A percentile compares a stretch with the other conserved stretches of the same genome.
Evolutionary conservation across 768 basidiomycete species (phyloP).

Genomic region (Guyanaporus albipodus): DNA sequence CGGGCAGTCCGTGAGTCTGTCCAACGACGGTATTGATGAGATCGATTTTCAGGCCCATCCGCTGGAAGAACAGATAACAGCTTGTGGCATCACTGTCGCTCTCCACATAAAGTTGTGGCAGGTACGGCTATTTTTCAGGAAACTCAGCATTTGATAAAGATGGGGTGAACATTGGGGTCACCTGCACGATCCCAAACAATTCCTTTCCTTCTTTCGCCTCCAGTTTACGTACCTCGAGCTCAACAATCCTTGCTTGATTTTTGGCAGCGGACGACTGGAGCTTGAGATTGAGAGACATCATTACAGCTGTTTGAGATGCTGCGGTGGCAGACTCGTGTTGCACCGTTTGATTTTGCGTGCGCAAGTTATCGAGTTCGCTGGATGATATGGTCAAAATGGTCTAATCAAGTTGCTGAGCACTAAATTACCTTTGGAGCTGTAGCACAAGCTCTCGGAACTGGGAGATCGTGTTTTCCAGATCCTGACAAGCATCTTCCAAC

Average conservation of each 20-base stretch:
- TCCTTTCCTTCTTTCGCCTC: conserved; percentile 83
- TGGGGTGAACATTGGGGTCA: conserved; percentile 22
- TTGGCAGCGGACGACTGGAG: conserved; percentile 88
- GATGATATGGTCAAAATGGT: conserved; percentile 2
- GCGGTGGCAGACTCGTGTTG: conserved; percentile 80
- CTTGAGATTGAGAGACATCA: conserved; percentile 93
- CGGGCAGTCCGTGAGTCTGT: conserved; percentile 79
- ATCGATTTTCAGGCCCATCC: conserved; percentile 82
- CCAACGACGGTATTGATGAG: conserved; percentile 81
- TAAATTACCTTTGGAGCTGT: conserved; percentile 68
- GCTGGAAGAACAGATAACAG: conserved; percentile 90
- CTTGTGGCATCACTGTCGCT: conserved; percentile 85
- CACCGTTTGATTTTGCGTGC: conserved; percentile 80
- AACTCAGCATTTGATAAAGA: conserved; percentile 1
- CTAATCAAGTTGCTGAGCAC: conserved; percentile 1
- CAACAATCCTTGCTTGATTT: conserved; percentile 85
- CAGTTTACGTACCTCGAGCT: conserved; percentile 81
- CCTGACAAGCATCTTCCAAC: conserved; percentile 76
- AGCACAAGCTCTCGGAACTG: conserved; percentile 93
- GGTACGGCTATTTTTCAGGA: conserved; percentile 60
- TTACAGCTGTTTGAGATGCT: conserved; percentile 83
- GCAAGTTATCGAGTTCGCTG: conserved; percentile 83
- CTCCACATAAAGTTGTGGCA: conserved; percentile 88
- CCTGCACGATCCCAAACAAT: conserved; percentile 79
- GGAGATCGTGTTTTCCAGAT: conserved; percentile 81